Percentiles rank a stretch among this genome's conserved stretches.
phyloP scores from a whole-genome alignment of 108 stramenopile species.

The Pseudonitzschia pungens region DNA sequence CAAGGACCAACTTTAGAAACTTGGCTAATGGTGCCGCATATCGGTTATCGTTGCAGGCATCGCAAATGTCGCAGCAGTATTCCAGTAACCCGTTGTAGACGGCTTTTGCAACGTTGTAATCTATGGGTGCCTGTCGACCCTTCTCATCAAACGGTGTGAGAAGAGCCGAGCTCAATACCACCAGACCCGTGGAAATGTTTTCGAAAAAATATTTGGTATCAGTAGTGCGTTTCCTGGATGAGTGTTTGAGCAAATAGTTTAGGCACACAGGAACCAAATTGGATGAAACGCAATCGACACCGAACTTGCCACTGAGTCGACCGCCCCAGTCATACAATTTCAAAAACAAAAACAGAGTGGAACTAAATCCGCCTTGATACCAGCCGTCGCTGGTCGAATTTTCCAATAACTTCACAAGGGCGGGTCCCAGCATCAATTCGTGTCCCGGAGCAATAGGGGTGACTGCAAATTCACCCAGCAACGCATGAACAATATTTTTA shows the following conservation, averaged over 20 bases:
- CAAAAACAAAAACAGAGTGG: slow-evolving; percentile 27
- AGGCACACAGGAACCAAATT: slow-evolving; percentile 20
- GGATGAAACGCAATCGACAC: slow-evolving; percentile 29
- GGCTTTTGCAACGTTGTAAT: slow-evolving; percentile 39
- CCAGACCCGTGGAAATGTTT: slow-evolving; percentile 25
- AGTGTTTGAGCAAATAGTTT: slow-evolving; percentile 14
- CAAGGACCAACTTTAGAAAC: slow-evolving; percentile 8
- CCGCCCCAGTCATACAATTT: slow-evolving; percentile 34
- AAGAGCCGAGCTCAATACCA: slow-evolving; percentile 20
- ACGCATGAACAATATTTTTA: not conserved
- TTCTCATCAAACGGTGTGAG: slow-evolving; percentile 26
- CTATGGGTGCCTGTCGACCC: slow-evolving; percentile 31
- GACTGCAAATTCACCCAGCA: slow-evolving; percentile 23
- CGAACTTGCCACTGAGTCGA: slow-evolving; percentile 29
- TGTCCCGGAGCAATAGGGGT: slow-evolving; percentile 29
- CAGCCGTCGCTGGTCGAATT: slow-evolving; percentile 18
- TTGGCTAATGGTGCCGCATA: slow-evolving; percentile 10
- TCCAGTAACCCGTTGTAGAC: slow-evolving; percentile 27
- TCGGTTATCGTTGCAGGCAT: slow-evolving; percentile 26
- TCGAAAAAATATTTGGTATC: slow-evolving; percentile 26
- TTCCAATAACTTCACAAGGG: slow-evolving; percentile 11
- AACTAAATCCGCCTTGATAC: slow-evolving; percentile 35
- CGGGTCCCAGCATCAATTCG: slow-evolving; percentile 6
- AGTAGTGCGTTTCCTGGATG: not conserved
- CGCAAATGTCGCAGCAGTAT: slow-evolving; percentile 29